Evolutionary conservation across 2,329 filamentous ascomycete genomes (phyloP), one percentile per base, ranked within the genome.

Genomic region (Podosphaera fusca): DNA sequence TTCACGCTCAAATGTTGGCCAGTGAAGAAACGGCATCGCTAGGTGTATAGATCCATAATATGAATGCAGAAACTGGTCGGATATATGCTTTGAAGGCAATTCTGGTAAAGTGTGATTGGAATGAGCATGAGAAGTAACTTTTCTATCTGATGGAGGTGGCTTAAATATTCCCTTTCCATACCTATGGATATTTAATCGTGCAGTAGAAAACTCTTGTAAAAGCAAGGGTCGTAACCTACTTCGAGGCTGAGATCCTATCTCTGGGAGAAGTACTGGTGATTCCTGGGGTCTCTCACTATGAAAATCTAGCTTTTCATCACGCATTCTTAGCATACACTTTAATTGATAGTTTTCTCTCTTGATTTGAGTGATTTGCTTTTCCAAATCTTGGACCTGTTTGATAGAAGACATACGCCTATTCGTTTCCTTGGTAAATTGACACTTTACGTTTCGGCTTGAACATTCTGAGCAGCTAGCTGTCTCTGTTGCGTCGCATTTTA

Each of bases 371-470:
- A 95, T 79, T 70, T 95, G 89, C 69, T 87, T 92, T 71, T 96
- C 90, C 33, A 98, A 75, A 68, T 98, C 92, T 70, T 96, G 92
- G 10, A 96, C 86, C 73, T 95, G 92, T 78, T 96, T 98, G 72
- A 96, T 96, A 1, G 90, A 96, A 21, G 92, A 96, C 92, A 98
- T 98, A 60, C 92, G 81, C 59, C 92, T 79, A 69, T 98, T 98
- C 10, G 92, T 98, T 70, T 98, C 92, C 71, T 98, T 98, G 55
- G 92, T 98, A 68, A 98, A 98, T 67, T 96, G 90, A 67, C 92
- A 98, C 69, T 94, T 94, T 62, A 96, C 90, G 67, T 90, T 94
- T 62, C 92, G 83, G 68, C 89, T 95, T 3, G 87, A 92, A 71
- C 92, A 98, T 71, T 98, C 92, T 1, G 92, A 95, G 69, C 92